These are phyloP conservation scores for Aaosphaeria pasadenensis DNA, from an alignment of 2,329 filamentous ascomycete genomes.

Conservation along the genomic window DNA sequence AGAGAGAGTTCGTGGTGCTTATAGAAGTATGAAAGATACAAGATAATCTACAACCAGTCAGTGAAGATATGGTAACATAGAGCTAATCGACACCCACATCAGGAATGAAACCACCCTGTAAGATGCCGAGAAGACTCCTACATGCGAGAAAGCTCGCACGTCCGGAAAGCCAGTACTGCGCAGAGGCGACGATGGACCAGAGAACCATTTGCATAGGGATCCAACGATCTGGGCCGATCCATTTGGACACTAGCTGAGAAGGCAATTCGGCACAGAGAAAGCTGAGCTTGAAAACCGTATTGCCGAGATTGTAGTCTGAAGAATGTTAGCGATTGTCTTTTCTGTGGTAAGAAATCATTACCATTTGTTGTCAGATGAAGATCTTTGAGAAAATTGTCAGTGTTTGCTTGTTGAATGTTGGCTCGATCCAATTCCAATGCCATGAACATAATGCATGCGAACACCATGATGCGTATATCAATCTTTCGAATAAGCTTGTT, in stretches of 20 bases:
- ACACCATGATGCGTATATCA: constrained; percentile 33
- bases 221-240: constrained; percentile 38
- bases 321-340: neutral
- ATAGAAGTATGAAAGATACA: constrained; percentile 60
- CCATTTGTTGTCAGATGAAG: constrained; percentile 16
- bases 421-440: constrained; percentile 47
- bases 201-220: constrained; percentile 40
- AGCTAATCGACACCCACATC: constrained; percentile 39
- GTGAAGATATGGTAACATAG: neutral
- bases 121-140: constrained; percentile 37
- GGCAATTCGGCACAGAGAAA: constrained; percentile 60
- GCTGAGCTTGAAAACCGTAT: constrained; percentile 67
- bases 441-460: constrained; percentile 50
- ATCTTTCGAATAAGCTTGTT: constrained; percentile 25
- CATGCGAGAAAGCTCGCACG: constrained; percentile 36
- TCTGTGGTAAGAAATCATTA: neutral
- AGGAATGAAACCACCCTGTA: constrained; percentile 53
- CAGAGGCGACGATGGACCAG: constrained; percentile 48
- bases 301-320: constrained; percentile 21
- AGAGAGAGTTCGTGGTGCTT: constrained; percentile 46
- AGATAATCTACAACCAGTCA: neutral
- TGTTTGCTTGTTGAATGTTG: constrained; percentile 33
- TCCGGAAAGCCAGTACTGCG: constrained; percentile 63
- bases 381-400: constrained; percentile 22
- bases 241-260: constrained; percentile 41